phyloP scores from a whole-genome alignment of 2,329 filamentous ascomycete species.

The Cytospora leucostoma region DNA sequence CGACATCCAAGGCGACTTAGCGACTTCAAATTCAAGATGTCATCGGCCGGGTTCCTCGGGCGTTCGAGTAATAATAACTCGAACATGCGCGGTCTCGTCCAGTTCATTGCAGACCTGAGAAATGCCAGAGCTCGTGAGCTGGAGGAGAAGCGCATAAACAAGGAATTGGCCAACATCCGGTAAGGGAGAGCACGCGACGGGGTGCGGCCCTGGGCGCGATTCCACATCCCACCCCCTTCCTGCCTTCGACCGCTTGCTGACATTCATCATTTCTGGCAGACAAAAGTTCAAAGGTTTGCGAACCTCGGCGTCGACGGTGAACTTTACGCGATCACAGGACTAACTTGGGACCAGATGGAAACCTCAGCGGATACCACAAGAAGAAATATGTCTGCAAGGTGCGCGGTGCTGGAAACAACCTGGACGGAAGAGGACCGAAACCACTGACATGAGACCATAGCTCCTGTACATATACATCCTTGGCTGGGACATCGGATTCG shows the following conservation, averaged over 20 bases:
- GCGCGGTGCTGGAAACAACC: slow-evolving; percentile 30
- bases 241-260: slow-evolving; percentile 19
- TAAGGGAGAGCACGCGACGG: slow-evolving; percentile 38
- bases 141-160: slow-evolving; percentile 99
- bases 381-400: slow-evolving; percentile 99
- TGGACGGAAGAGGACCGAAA: not conserved
- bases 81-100: slow-evolving; percentile 82
- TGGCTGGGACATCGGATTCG: slow-evolving; percentile 98
- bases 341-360: slow-evolving; percentile 63
- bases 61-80: slow-evolving; percentile 65
- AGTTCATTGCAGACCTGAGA: slow-evolving; percentile 95
- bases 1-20: not conserved
- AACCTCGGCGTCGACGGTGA: not conserved
- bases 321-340: slow-evolving; percentile 19
- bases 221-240: not conserved
- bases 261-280: slow-evolving; percentile 40
- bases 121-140: slow-evolving; percentile 94
- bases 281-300: slow-evolving; percentile 87
- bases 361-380: slow-evolving; percentile 93
- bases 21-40: slow-evolving; percentile 46
- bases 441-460: slow-evolving; percentile 41
- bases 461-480: slow-evolving; percentile 98
- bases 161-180: slow-evolving; percentile 97
- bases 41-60: slow-evolving; percentile 61
- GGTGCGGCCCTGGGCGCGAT: slow-evolving; percentile 1